A percentile compares a stretch with the other conserved stretches of the same genome.
Conservation (phyloP, 257 asterid species). For the Solanum pennellii region DNA sequence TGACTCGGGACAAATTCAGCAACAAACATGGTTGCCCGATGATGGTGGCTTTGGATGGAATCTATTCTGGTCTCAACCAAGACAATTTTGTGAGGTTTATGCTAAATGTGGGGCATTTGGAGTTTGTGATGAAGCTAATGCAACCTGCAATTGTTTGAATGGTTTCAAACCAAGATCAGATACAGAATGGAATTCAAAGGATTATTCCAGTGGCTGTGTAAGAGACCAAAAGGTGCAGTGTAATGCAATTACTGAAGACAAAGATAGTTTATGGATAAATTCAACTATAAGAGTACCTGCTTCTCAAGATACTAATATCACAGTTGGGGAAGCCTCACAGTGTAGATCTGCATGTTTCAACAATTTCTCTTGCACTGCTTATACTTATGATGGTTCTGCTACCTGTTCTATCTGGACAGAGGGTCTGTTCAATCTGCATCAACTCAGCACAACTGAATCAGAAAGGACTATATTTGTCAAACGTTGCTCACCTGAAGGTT, state of each 20-base stretch:
- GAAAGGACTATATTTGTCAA: background rate
- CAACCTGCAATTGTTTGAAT: background rate
- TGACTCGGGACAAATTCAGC: slow-evolving; percentile 27
- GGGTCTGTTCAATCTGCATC: background rate
- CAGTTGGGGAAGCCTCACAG: background rate
- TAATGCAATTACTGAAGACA: background rate
- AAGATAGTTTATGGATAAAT: background rate
- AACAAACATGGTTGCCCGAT: slow-evolving; percentile 3
- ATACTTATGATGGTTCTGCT: background rate
- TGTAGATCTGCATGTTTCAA: background rate
- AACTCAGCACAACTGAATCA: background rate
- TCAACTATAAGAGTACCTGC: background rate
- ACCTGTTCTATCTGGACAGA: background rate
- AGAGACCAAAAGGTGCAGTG: background rate
- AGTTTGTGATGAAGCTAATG: background rate
- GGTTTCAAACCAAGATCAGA: background rate
- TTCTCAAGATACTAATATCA: background rate
- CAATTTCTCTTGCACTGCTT: background rate
- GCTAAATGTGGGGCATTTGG: background rate
- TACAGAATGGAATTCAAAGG: background rate
- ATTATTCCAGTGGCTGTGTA: background rate
- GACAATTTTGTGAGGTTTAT: background rate
- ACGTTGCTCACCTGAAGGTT: background rate
- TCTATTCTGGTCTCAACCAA: background rate
- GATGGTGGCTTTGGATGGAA: background rate